A percentile compares a stretch with the other conserved stretches of the same genome.
Conservation (phyloP, 2,329 filamentous ascomycete species). For the Knufia fluminis region DNA sequence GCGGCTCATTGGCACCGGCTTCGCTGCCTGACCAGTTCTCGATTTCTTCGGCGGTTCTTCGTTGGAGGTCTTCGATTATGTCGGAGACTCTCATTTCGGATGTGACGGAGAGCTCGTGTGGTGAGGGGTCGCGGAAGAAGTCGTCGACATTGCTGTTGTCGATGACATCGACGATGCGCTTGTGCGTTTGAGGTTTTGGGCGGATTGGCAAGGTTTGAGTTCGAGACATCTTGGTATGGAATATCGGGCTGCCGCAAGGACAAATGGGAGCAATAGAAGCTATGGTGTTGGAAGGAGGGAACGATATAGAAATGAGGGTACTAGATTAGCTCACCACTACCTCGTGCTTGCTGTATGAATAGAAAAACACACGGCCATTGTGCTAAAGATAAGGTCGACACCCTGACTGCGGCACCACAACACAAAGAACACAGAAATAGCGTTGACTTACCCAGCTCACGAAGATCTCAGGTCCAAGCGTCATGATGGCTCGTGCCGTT, state of each 20-base stretch:
- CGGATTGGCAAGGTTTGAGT: not conserved
- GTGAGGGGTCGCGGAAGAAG: constrained; percentile 5
- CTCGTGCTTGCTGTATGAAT: too few species aligned
- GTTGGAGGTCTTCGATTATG: constrained; percentile 6
- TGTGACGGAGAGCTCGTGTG: constrained; percentile 1
- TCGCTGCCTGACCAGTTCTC: not conserved
- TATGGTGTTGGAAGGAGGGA: not conserved
- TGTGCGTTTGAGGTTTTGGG: not conserved
- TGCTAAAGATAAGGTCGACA: not conserved
- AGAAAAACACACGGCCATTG: not conserved
- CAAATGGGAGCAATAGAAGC: not conserved
- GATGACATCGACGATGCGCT: not conserved
- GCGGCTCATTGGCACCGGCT: not conserved
- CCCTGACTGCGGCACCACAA: not conserved
- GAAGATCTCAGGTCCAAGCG: too few species aligned
- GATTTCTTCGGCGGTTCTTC: constrained; percentile 2
- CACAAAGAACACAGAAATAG: not conserved
- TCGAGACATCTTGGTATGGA: not conserved
- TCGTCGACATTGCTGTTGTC: constrained; percentile 3
- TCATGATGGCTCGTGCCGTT: too few species aligned
- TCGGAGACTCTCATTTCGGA: not conserved
- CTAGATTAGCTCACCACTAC: too few species aligned
- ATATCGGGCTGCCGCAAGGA: not conserved
- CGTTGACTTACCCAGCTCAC: not conserved
- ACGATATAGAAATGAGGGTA: too few species aligned